Base-by-base conservation (phyloP, 73 alveolate genomes). In the Paramecium primaurelia region DNA sequence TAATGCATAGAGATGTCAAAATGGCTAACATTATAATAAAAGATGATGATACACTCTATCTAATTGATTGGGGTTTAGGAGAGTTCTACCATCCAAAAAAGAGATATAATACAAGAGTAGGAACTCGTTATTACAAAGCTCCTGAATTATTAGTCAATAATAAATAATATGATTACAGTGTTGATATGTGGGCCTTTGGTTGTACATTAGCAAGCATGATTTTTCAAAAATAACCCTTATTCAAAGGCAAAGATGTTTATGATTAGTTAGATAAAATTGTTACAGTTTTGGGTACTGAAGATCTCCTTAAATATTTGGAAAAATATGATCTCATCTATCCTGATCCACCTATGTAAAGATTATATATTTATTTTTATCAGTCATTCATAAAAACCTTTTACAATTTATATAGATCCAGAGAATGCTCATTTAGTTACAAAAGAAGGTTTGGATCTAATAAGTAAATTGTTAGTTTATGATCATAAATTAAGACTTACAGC, bases 31-130 rank as follows among this genome's bases (percentile, higher is more conserved):
- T 37, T 11, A 71, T 71, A 6, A 37, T 71, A 3, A 71, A 71
- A 10, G 20, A 89, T 88, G 86, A 71, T 60, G 83, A 60, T 60
- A 49, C 98, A 95, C 92, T 96, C 58, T 44, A 95, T 34, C 93
- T 96, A n/a, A 96, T 96, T 59, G 98, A 96, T 83, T 96, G 98
- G 98, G 98, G 98, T 0, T 92, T 96, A 30, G 97, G 97, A 10
- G 98, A 96, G 73, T 96, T 95, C 90, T 96, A 96, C 77, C 92
- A 86, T 60, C 97, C 97, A 5, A 86, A 86, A 25, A 92, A 94
- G 84, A 86, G 92, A 58, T 96, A 96, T 84, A 94, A 88, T 40
- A 97, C 95, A 0, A 45, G 96, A 92, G 98, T 96, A 7, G 98
- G 97, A 3, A 93, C 97, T 10, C 77, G 98, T 36, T 96, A 96